phyloP scores from a whole-genome alignment of 371 early-diverging fungal genomes.

The Parasitella parasitica region DNA sequence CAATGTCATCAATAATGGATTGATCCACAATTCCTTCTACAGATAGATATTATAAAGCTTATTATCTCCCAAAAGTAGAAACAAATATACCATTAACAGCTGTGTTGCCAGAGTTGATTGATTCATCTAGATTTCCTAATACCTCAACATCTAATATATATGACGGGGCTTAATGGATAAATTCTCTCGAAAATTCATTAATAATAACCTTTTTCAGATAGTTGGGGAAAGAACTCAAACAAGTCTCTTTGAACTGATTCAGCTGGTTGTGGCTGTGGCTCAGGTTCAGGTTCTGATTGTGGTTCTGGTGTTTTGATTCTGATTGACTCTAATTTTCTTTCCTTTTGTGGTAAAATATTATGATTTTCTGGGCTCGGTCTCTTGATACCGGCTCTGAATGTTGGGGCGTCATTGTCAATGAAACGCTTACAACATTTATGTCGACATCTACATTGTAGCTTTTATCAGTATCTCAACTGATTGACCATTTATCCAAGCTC shows the following conservation, averaged over 20 bases:
- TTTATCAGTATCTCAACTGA: not conserved
- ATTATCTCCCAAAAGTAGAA: not conserved
- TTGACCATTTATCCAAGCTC: not conserved
- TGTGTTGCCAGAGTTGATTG: not conserved
- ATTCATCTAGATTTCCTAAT: not conserved
- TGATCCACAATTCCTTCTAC: not conserved
- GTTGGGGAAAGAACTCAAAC: not conserved
- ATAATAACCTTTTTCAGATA: not conserved
- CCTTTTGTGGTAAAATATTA: not conserved
- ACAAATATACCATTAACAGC: not conserved
- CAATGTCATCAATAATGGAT: not conserved
- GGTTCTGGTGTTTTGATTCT: no score
- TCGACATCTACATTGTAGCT: slow-evolving; percentile 1
- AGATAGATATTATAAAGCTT: not conserved
- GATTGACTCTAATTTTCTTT: not conserved
- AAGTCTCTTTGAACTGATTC: not conserved
- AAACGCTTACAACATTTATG: slow-evolving; percentile 18
- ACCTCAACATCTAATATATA: not conserved
- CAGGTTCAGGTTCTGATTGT: not conserved
- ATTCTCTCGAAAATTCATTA: not conserved
- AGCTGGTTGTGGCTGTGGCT: not conserved
- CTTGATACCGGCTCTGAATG: not conserved
- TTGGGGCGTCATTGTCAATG: not conserved
- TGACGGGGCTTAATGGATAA: not conserved
- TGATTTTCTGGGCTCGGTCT: not conserved